Conservation (phyloP, 2,329 filamentous ascomycete species). For the Geoglossum cookeanum region DNA sequence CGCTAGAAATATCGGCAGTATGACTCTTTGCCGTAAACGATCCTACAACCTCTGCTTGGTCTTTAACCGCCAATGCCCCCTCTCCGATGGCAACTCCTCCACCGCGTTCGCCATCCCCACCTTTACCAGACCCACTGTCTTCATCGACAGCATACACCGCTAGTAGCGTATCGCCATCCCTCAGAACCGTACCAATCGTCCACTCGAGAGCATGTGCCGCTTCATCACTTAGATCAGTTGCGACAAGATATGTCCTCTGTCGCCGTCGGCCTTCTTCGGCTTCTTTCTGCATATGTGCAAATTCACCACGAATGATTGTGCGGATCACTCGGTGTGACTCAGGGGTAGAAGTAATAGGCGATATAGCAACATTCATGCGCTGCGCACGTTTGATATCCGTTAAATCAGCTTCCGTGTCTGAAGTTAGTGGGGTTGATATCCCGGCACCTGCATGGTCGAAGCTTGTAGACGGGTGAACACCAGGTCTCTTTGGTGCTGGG, state of each 20-base stretch:
- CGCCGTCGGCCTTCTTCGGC: constrained; percentile 61
- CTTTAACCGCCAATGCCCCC: constrained; percentile 3
- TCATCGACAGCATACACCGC: constrained; percentile 90
- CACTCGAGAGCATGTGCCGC: constrained; percentile 90
- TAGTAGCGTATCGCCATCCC: constrained; percentile 84
- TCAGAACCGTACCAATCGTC: constrained; percentile 86
- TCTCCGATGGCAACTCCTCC: constrained; percentile 19
- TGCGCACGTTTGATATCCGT: constrained; percentile 78
- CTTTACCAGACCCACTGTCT: constrained; percentile 33
- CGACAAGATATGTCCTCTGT: constrained; percentile 82
- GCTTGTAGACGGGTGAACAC: constrained; percentile 64
- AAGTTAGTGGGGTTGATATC: constrained; percentile 46
- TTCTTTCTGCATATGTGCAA: constrained; percentile 52
- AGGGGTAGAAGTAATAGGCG: constrained; percentile 55
- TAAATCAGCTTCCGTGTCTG: constrained; percentile 70
- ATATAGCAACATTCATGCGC: constrained; percentile 62
- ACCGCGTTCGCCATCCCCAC: constrained; percentile 30
- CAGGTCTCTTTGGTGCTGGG: constrained; percentile 25
- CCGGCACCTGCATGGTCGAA: constrained; percentile 53
- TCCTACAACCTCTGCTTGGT: constrained; percentile 3
- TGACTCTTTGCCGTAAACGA: constrained; percentile 3
- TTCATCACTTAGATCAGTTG: constrained; percentile 85
- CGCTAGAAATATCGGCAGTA: background rate
- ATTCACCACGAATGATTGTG: constrained; percentile 82
- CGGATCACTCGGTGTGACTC: constrained; percentile 67